Base-by-base conservation (phyloP, 768 basidiomycete species). In the Tulasnella sp. region DNA sequence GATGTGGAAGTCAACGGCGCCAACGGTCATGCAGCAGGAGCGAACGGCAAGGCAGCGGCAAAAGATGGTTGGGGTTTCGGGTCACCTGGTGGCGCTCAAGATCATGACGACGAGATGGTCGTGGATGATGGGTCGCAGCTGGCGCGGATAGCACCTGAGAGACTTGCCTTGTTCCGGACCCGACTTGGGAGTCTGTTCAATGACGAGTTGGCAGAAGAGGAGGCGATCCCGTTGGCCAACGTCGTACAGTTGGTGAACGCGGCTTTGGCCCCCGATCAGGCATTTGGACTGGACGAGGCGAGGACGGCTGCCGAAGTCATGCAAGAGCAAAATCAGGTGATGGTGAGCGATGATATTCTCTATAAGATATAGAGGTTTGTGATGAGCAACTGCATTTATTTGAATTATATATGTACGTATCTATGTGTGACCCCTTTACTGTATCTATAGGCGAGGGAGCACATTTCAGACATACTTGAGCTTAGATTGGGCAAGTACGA, bases 201-300 rank as follows among this genome's bases (percentile, higher is more conserved):
- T 24, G 80, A 79, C 3, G 76, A 70, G 8, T 73, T 87, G 67
- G 84, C 81, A 63, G 85, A 89, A 62, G 81, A 83, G 53, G 92
- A 94, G 63, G 82, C 83, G 59, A 73, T 91, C 44, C 80, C 84
- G 68, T 72, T 93, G 59, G 73, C 74, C 17, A 80, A 83, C 41
- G 73, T 94, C 24, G 71, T 94, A 27, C 79, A 83, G 63, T 69
- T 79, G 55, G 74, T 96, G 67, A 98, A 98, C 67, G 76, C 81
- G 58, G 88, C 88, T 21, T 69, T 96, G 56, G 66, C 78, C 8
- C 79, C 80, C 2, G 79, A 78, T 3, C 75, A 76, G 17, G 73
- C 92, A 41, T 98, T 90, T 70, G 86, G 88, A 2, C 85, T 82
- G 0, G 75, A 77, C 11, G 94, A 98, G 70, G 94, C 87, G 1